Evolutionary conservation across 805 yeast genomes (phyloP).

Genomic region (Metschnikowia continentalis): DNA sequence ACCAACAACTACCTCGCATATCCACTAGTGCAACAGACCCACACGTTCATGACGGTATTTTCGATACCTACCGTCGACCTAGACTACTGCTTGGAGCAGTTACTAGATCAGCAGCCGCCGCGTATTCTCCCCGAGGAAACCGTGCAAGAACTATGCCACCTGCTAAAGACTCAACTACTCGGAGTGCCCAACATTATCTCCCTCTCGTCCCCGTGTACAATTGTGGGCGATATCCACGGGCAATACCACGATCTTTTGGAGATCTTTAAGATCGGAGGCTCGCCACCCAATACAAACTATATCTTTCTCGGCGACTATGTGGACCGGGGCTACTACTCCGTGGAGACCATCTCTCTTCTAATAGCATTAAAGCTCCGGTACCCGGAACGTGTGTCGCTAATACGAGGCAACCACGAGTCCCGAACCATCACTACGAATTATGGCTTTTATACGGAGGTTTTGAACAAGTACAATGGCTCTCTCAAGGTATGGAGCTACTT

Average conservation of each 20-base stretch:
- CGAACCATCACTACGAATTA: conserved; percentile 95
- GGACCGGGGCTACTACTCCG: conserved; percentile 89
- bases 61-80: conserved; percentile 34
- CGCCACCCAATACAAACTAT: conserved; percentile 90
- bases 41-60: conserved; percentile 28
- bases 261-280: conserved; percentile 90
- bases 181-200: conserved; percentile 84
- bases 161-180: conserved; percentile 75
- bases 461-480: conserved; percentile 75
- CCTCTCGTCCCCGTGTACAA: conserved; percentile 80
- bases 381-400: conserved; percentile 74
- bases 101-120: conserved; percentile 40
- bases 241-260: conserved; percentile 93
- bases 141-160: conserved; percentile 37
- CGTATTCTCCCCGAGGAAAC: conserved; percentile 38
- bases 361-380: conserved; percentile 81
- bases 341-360: conserved; percentile 84
- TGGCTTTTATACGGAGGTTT: conserved; percentile 94
- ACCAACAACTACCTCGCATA: background rate
- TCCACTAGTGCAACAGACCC: background rate
- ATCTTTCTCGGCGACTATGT: conserved; percentile 94
- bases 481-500: conserved; percentile 80
- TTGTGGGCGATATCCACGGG: conserved; percentile 97
- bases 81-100: conserved; percentile 41
- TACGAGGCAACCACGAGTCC: conserved; percentile 95